Evolutionary conservation across 2,329 filamentous ascomycete species (phyloP).

Genomic region (Diaporthe helianthi): DNA sequence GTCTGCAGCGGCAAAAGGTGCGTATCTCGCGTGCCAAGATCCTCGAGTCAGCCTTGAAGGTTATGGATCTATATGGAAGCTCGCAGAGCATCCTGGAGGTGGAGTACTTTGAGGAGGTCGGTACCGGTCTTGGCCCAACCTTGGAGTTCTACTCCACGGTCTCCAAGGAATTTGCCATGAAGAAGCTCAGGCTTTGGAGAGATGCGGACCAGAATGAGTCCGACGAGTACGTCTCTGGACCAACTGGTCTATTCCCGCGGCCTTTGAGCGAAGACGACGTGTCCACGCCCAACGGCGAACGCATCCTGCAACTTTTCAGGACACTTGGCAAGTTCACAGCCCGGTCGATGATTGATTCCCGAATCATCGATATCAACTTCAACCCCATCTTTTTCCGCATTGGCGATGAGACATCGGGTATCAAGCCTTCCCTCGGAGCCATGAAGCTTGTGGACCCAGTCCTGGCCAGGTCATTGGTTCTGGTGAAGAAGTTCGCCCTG

Average conservation of each 20-base stretch:
- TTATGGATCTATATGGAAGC: conserved; percentile 98
- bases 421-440: conserved; percentile 85
- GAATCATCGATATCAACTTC: conserved; percentile 97
- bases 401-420: conserved; percentile 70
- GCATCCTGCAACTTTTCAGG: conserved; percentile 87
- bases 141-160: conserved; percentile 98
- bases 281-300: conserved; percentile 79
- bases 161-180: conserved; percentile 96
- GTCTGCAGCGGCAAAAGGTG: conserved; percentile 96
- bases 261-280: conserved; percentile 84
- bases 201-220: conserved; percentile 79
- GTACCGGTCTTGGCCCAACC: conserved; percentile 92
- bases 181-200: conserved; percentile 95
- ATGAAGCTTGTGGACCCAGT: conserved; percentile 89
- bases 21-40: conserved; percentile 95
- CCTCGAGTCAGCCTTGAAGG: conserved; percentile 94
- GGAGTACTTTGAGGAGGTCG: conserved; percentile 98
- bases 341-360: conserved; percentile 95
- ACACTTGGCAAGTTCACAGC: conserved; percentile 97
- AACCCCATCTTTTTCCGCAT: conserved; percentile 98
- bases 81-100: conserved; percentile 96
- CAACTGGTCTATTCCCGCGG: conserved; percentile 86
- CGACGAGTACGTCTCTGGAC: conserved; percentile 85
- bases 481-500: conserved; percentile 84
- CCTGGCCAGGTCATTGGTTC: conserved; percentile 82